phyloP scores from a whole-genome alignment of 306 rosid genomes.

The Trichosanthes cucumerina region DNA sequence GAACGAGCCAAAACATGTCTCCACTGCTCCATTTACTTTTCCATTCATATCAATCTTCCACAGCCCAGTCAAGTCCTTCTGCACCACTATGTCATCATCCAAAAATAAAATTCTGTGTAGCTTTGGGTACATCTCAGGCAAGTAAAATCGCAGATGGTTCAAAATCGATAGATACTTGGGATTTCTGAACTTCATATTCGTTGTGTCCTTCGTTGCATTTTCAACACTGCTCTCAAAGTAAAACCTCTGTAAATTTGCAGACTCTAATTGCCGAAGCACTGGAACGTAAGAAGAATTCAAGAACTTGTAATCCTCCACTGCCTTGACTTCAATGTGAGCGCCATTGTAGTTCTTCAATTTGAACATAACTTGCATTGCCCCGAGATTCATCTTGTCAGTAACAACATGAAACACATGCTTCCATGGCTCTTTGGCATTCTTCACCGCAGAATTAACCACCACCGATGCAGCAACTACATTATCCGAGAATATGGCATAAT shows the following conservation, averaged over 20 bases:
- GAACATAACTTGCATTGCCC: slow-evolving; percentile 12
- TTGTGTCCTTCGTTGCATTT: slow-evolving; percentile 6
- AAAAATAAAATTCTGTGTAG: slow-evolving; percentile 8
- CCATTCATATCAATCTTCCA: slow-evolving; percentile 12
- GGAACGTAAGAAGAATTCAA: slow-evolving; percentile 10
- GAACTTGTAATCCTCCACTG: slow-evolving; percentile 14
- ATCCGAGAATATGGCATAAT: slow-evolving; percentile 9
- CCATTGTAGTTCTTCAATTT: slow-evolving; percentile 8
- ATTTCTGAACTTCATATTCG: slow-evolving; percentile 10
- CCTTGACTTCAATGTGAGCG: slow-evolving; percentile 11
- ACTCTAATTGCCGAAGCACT: slow-evolving; percentile 10
- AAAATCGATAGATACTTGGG: slow-evolving; percentile 8
- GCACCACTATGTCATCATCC: slow-evolving; percentile 8
- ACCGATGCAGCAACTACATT: slow-evolving; percentile 6
- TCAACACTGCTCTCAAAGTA: slow-evolving; percentile 10
- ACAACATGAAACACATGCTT: slow-evolving; percentile 12
- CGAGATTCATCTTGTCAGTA: slow-evolving; percentile 10
- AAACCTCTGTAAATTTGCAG: slow-evolving; percentile 10
- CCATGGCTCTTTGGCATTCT: slow-evolving; percentile 8
- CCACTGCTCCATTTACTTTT: slow-evolving; percentile 4
- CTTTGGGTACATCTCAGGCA: slow-evolving; percentile 11
- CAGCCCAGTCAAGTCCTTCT: slow-evolving; percentile 9
- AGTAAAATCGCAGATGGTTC: slow-evolving; percentile 8
- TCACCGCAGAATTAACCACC: slow-evolving; percentile 10
- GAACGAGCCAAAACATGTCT: slow-evolving; percentile 11